phyloP scores from a whole-genome alignment of 768 basidiomycete genomes.

The Mrakia frigida region DNA sequence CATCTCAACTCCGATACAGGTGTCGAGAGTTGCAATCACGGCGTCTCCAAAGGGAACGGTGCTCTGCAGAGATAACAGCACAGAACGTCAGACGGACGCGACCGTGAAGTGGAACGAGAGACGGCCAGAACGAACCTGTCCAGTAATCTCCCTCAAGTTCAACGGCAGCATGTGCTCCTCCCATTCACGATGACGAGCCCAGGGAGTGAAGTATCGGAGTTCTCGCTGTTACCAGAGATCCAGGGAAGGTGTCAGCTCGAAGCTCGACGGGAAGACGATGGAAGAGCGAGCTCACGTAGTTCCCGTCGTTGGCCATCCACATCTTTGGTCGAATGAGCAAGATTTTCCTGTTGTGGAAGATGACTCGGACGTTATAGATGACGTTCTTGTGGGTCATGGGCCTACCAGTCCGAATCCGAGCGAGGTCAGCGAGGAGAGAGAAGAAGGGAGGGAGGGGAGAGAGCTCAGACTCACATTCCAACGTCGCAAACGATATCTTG shows the following conservation, averaged over 20 bases:
- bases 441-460: neutral
- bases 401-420: conserved; percentile 56
- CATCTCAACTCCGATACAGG: conserved; percentile 91
- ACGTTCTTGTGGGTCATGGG: conserved; percentile 97
- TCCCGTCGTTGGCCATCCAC: conserved; percentile 99
- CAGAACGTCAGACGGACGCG: conserved; percentile 5
- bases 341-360: conserved; percentile 79
- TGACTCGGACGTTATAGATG: conserved; percentile 91
- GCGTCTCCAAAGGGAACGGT: conserved; percentile 96
- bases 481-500: conserved; percentile 90
- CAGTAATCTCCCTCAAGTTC: conserved; percentile 80
- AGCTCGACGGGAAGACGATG: neutral
- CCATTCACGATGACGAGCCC: conserved; percentile 79
- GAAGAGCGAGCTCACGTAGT: conserved; percentile 59
- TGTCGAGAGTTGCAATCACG: conserved; percentile 85
- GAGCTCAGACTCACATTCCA: conserved; percentile 66
- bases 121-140: conserved; percentile 57
- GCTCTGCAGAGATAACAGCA: conserved; percentile 48
- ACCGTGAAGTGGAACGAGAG: neutral
- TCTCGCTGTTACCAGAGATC: conserved; percentile 39
- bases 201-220: conserved; percentile 74
- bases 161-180: conserved; percentile 90
- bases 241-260: neutral
- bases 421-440: neutral
- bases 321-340: conserved; percentile 95